These are phyloP conservation scores for Schwanniomyces sp. DNA, from an alignment of 805 yeast species.

Conservation along the genomic window DNA sequence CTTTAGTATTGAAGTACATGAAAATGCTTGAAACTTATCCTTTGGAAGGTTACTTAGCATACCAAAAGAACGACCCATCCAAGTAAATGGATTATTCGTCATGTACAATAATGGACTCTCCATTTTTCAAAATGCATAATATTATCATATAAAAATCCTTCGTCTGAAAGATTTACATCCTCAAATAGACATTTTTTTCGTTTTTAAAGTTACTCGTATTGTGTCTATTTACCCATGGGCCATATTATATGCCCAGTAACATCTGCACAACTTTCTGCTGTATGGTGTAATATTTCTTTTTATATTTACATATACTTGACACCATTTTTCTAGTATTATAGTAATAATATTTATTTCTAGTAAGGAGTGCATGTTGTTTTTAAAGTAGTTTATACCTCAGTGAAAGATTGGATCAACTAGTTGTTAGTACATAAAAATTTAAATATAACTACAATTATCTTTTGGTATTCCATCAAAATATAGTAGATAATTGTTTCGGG, in stretches of 20 bases:
- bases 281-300: neutral
- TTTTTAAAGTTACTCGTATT: neutral
- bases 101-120: neutral
- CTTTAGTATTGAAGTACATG: slow-evolving; percentile 72
- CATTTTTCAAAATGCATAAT: neutral
- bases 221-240: neutral
- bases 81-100: slow-evolving; percentile 28
- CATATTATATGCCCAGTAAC: neutral
- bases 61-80: slow-evolving; percentile 85
- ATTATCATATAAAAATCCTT: neutral
- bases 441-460: no score
- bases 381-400: no score
- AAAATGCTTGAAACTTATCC: slow-evolving; percentile 71
- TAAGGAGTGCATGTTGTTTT: neutral
- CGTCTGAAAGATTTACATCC: neutral
- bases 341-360: neutral
- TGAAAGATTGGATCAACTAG: no score
- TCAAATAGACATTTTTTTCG: neutral
- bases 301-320: neutral
- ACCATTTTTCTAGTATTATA: neutral
- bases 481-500: no score
- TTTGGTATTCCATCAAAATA: no score
- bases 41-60: slow-evolving; percentile 75
- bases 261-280: neutral
- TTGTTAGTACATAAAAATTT: no score